Conservation (phyloP, 352 stramenopile species). For the Pythium phragmitis region DNA sequence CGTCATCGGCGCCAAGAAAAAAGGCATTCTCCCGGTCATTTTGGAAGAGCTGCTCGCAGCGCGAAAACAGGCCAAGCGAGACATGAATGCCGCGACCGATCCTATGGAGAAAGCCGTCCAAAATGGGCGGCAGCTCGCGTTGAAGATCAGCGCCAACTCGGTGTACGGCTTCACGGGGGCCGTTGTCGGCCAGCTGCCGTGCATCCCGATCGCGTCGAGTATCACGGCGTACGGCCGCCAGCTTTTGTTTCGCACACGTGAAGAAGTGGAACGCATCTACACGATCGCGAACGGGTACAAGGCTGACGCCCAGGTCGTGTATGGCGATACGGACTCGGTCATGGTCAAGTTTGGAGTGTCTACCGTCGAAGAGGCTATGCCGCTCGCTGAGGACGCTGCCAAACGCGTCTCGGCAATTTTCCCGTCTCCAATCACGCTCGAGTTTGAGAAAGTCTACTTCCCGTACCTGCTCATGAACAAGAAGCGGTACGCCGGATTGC, state of each 20-base stretch:
- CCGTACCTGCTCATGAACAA: constrained; percentile 99
- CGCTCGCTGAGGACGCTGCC: constrained; percentile 96
- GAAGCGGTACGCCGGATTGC: constrained; percentile 91
- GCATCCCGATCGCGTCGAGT: constrained; percentile 97
- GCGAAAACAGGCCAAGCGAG: constrained; percentile 98
- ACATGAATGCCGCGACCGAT: constrained; percentile 99
- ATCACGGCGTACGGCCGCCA: constrained; percentile 98
- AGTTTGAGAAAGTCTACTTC: constrained; percentile 99
- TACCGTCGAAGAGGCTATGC: constrained; percentile 97
- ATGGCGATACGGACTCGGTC: constrained; percentile 99
- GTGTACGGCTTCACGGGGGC: constrained; percentile 99
- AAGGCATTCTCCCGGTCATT: constrained; percentile 98
- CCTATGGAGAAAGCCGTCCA: constrained; percentile 99
- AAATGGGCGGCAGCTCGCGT: constrained; percentile 96
- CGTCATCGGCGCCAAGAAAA: constrained; percentile 93
- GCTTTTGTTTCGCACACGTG: constrained; percentile 96
- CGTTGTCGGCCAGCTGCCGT: constrained; percentile 97
- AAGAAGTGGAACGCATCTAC: constrained; percentile 96
- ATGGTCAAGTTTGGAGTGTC: constrained; percentile 99
- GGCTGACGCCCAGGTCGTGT: constrained; percentile 96
- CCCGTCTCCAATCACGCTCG: constrained; percentile 95
- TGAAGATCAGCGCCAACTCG: constrained; percentile 99
- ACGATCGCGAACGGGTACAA: constrained; percentile 93
- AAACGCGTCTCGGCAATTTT: constrained; percentile 96
- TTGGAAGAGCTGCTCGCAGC: constrained; percentile 97